Conservation (phyloP, 345 rosid species). For the Rhizophora mangle region DNA sequence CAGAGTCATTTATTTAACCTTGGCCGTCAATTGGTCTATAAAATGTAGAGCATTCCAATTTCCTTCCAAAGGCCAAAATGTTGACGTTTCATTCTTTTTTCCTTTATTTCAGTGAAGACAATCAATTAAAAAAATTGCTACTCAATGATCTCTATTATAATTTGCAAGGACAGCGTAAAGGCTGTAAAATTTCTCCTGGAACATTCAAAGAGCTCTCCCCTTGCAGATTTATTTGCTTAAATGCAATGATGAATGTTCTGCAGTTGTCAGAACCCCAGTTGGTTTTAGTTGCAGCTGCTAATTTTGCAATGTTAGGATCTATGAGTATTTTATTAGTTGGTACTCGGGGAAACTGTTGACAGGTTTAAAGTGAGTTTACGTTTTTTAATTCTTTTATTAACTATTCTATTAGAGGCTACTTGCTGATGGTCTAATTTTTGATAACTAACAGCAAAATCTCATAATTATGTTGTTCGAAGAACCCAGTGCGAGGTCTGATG, state of each 20-base stretch:
- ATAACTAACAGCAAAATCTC: too few relatives aligned
- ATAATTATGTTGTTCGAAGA: too few relatives aligned
- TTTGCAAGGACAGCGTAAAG: constrained; percentile 84
- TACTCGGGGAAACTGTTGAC: background rate
- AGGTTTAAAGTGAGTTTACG: too few relatives aligned
- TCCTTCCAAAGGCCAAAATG: background rate
- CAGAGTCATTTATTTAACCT: too few relatives aligned
- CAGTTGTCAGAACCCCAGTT: constrained; percentile 22
- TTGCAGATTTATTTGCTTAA: constrained; percentile 48
- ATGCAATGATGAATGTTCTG: constrained; percentile 23
- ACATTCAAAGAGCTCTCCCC: constrained; percentile 78
- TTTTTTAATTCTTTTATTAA: too few relatives aligned
- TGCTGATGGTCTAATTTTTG: too few relatives aligned
- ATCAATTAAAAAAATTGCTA: constrained; percentile 58
- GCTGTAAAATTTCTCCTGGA: constrained; percentile 72
- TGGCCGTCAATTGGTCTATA: too few relatives aligned
- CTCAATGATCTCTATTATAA: constrained; percentile 75
- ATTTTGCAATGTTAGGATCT: constrained; percentile 8
- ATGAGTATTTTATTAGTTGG: background rate
- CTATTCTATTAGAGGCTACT: too few relatives aligned
- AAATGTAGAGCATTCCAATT: too few relatives aligned
- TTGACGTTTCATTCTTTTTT: background rate
- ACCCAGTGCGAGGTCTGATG: too few relatives aligned
- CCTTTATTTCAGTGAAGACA: constrained; percentile 61
- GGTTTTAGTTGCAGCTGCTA: constrained; percentile 1